These are phyloP conservation scores for Diplodia corticola DNA, from an alignment of 2,329 filamentous ascomycete genomes.

Conservation along the genomic window DNA sequence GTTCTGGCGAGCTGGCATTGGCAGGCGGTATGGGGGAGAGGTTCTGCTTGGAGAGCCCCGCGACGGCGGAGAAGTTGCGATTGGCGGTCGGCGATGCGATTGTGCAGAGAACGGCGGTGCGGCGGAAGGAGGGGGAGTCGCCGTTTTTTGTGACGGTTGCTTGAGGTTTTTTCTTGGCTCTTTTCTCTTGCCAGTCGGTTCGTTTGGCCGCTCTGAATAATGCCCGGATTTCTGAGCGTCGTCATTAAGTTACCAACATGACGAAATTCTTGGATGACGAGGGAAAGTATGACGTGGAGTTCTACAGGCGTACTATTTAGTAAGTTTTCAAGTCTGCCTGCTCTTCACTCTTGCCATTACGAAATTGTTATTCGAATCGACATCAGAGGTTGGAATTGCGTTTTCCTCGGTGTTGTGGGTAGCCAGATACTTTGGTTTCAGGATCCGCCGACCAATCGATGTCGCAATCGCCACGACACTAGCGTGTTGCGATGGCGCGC, in stretches of 20 bases:
- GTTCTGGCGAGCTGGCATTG: no score
- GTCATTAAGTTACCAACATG: no score
- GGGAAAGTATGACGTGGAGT: not conserved
- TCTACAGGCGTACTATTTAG: no score
- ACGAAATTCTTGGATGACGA: not conserved
- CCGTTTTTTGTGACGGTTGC: constrained; percentile 63
- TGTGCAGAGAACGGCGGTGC: constrained; percentile 67
- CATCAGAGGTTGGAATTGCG: constrained; percentile 9
- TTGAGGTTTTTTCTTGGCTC: not conserved
- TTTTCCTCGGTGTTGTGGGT: not conserved
- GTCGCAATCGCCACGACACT: constrained; percentile 2
- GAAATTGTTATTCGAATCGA: constrained; percentile 5
- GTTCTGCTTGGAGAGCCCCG: constrained; percentile 72
- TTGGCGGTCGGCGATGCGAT: constrained; percentile 78
- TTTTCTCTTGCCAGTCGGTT: not conserved
- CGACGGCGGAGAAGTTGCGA: constrained; percentile 78
- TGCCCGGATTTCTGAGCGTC: no score
- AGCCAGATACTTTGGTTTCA: not conserved
- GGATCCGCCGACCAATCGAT: not conserved
- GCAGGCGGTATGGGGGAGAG: constrained; percentile 48
- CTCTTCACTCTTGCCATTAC: not conserved
- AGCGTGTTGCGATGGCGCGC: not conserved
- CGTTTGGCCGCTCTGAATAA: no score
- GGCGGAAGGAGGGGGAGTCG: constrained; percentile 72
- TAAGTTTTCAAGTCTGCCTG: not conserved